Conservation (phyloP, 2,329 filamentous ascomycete species). For the Xenoacremonium recifei region DNA sequence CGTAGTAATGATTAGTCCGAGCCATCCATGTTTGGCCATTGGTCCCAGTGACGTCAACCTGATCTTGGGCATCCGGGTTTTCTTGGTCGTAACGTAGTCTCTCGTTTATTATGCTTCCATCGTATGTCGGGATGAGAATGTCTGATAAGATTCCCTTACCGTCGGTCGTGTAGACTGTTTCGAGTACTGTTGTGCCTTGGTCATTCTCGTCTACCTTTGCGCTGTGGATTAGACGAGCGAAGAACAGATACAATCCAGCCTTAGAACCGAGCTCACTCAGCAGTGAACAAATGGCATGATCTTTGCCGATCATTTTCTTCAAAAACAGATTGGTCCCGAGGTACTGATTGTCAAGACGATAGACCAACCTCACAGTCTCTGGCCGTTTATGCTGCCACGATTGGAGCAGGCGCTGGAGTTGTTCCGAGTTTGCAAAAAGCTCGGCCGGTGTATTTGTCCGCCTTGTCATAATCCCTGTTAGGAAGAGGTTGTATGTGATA, state of each 20-base stretch:
- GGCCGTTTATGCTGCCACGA: slow-evolving; percentile 2
- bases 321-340: slow-evolving; percentile 7
- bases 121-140: too few species aligned
- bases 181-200: not conserved
- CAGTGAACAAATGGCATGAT: slow-evolving; percentile 5
- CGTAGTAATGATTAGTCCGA: too few species aligned
- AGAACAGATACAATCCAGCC: slow-evolving; percentile 11
- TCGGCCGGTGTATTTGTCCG: slow-evolving; percentile 2
- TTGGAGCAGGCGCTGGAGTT: slow-evolving; percentile 1
- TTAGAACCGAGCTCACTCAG: slow-evolving; percentile 6
- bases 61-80: too few species aligned
- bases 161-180: not conserved
- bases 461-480: not conserved
- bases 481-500: slow-evolving; percentile 13
- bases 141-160: slow-evolving; percentile 1
- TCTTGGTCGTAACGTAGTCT: too few species aligned
- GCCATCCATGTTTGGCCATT: too few species aligned
- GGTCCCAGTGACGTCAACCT: too few species aligned
- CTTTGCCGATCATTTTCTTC: slow-evolving; percentile 9
- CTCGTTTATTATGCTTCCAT: too few species aligned
- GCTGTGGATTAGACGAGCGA: slow-evolving; percentile 5
- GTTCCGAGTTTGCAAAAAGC: not conserved
- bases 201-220: not conserved
- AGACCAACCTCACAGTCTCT: not conserved
- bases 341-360: slow-evolving; percentile 12